Percentiles rank a stretch among this genome's conserved stretches.
Evolutionary conservation across 73 alveolate species (phyloP).

Genomic region (Diophrys appendiculata): DNA sequence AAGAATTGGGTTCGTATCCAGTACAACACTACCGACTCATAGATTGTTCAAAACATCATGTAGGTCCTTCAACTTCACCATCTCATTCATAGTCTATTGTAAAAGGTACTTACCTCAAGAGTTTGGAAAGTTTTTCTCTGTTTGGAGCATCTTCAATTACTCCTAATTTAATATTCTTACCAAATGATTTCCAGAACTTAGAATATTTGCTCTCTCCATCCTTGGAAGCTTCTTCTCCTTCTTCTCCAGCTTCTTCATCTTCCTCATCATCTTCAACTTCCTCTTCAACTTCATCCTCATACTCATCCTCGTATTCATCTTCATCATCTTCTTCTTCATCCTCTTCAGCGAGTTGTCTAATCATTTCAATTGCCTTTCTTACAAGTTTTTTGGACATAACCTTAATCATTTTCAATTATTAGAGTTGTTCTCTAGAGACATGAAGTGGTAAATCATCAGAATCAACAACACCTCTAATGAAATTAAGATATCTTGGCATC

Average conservation of each 20-base stretch:
- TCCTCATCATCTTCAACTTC: constrained; percentile 72
- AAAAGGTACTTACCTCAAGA: constrained; percentile 75
- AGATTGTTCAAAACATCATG: constrained; percentile 5
- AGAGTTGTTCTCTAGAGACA: constrained; percentile 98
- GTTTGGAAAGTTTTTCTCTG: constrained; percentile 96
- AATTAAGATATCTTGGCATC: constrained; percentile 97
- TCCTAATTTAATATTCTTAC: constrained; percentile 97
- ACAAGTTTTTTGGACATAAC: constrained; percentile 95
- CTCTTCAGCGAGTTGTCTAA: constrained; percentile 87
- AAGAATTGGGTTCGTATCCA: constrained; percentile 48
- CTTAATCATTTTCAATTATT: constrained; percentile 94
- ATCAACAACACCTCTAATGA: constrained; percentile 98
- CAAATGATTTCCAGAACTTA: constrained; percentile 95
- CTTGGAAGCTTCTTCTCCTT: constrained; percentile 71
- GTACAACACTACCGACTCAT: constrained; percentile 38
- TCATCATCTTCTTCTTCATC: constrained; percentile 93
- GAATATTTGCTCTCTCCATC: constrained; percentile 78
- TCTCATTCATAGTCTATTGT: not conserved
- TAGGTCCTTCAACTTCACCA: too few species aligned
- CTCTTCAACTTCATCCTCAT: constrained; percentile 48
- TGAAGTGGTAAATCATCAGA: constrained; percentile 98
- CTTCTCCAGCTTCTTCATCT: constrained; percentile 73
- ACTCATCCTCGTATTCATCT: constrained; percentile 52
- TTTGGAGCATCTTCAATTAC: constrained; percentile 98
- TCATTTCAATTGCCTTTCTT: constrained; percentile 88